Percentiles rank a stretch among this genome's conserved stretches.
Evolutionary conservation across 2,329 filamentous ascomycete genomes (phyloP).

Genomic region (Scleromitrula shiraiana): DNA sequence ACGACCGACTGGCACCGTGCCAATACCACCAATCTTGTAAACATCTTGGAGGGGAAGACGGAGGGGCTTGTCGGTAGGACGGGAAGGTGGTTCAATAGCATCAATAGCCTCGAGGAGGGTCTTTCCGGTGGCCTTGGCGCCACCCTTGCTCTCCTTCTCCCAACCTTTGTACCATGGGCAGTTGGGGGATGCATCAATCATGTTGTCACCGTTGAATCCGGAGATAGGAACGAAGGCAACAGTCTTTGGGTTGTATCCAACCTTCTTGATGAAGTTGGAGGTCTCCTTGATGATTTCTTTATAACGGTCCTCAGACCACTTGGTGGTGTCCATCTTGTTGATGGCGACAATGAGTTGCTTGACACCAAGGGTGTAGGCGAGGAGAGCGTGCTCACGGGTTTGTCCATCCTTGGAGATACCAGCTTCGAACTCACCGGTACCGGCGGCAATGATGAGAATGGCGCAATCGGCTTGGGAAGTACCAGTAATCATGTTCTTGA

Average conservation of each 20-base stretch:
- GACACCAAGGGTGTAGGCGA: slow-evolving; percentile 99
- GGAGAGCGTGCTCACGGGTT: slow-evolving; percentile 99
- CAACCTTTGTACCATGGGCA: slow-evolving; percentile 99
- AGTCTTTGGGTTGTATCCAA: slow-evolving; percentile 99
- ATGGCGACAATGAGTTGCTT: slow-evolving; percentile 99
- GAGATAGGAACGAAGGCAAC: slow-evolving; percentile 99
- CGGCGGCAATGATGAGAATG: slow-evolving; percentile 99
- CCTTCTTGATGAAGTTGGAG: slow-evolving; percentile 99
- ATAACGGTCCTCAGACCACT: slow-evolving; percentile 96
- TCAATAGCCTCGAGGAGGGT: slow-evolving; percentile 99
- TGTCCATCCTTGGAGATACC: slow-evolving; percentile 99
- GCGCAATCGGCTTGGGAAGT: slow-evolving; percentile 99
- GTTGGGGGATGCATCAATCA: slow-evolving; percentile 84
- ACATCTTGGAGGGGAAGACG: slow-evolving; percentile 99
- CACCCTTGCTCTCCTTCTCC: slow-evolving; percentile 94
- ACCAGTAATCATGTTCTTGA: slow-evolving; percentile 99
- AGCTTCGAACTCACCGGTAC: slow-evolving; percentile 99
- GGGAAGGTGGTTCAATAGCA: slow-evolving; percentile 82
- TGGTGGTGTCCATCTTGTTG: slow-evolving; percentile 99
- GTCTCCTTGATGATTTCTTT: slow-evolving; percentile 99
- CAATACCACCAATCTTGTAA: slow-evolving; percentile 99
- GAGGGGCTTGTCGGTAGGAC: slow-evolving; percentile 98
- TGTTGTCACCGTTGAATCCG: slow-evolving; percentile 99
- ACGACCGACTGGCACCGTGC: slow-evolving; percentile 99
- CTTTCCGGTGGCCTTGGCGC: slow-evolving; percentile 76